Conservation (phyloP, 768 basidiomycete species). For the Favolaschia claudopus region DNA sequence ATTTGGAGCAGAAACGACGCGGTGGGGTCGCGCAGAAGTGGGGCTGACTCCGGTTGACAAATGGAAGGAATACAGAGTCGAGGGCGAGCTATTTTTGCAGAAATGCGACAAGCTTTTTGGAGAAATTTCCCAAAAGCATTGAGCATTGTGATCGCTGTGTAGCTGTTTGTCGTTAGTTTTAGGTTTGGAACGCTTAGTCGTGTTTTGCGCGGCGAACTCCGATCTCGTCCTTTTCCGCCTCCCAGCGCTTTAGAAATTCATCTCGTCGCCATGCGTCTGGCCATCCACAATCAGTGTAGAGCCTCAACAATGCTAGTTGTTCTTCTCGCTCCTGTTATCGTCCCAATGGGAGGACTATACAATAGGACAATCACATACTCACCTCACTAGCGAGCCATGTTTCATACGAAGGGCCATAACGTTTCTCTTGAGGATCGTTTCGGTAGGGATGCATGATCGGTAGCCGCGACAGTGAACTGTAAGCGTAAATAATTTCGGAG, state of each 20-base stretch:
- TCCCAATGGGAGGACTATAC: background rate
- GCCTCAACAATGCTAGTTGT: background rate
- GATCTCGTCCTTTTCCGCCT: background rate
- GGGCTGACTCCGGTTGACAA: conserved; percentile 55
- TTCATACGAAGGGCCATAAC: background rate
- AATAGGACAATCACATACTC: background rate
- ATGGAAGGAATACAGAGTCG: conserved; percentile 55
- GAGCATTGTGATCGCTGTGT: too few relatives aligned
- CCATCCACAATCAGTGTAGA: background rate
- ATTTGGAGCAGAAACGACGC: conserved; percentile 63
- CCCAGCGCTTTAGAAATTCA: background rate
- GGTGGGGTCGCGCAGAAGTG: conserved; percentile 63
- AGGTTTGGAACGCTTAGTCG: too few relatives aligned
- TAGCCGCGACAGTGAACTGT: background rate
- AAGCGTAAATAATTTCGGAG: background rate
- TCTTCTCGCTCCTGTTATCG: background rate
- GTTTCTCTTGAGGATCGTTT: too few relatives aligned
- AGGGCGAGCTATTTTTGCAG: conserved; percentile 4
- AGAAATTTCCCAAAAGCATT: conserved; percentile 6
- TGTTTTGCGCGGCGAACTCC: too few relatives aligned
- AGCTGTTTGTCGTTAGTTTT: too few relatives aligned
- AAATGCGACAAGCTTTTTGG: conserved; percentile 12
- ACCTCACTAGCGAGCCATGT: too few relatives aligned
- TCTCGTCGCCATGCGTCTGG: background rate
- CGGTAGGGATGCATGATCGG: background rate